Conservation (phyloP, 345 rosid genomes). For the Gossypium rotundifolium region DNA sequence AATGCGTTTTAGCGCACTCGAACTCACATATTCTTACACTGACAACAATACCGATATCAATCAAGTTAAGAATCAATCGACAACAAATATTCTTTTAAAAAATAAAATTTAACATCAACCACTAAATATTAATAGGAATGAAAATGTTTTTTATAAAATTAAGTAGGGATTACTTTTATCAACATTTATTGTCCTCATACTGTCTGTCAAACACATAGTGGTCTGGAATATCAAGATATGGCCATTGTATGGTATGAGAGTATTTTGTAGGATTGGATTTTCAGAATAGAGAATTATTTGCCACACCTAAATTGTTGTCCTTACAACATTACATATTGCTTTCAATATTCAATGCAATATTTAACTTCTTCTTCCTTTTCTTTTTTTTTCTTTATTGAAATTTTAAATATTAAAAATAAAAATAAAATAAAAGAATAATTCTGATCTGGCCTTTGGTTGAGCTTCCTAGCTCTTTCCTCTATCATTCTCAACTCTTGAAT, state of each 20-base stretch:
- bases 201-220: not conserved
- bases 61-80: too few relatives aligned
- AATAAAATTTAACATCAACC: too few relatives aligned
- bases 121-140: too few relatives aligned
- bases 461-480: not conserved
- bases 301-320: not conserved
- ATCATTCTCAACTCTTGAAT: conserved; percentile 2
- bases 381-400: not conserved
- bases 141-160: too few relatives aligned
- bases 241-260: not conserved
- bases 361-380: not conserved
- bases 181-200: not conserved
- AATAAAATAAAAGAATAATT: not conserved
- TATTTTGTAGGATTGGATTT: not conserved
- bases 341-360: not conserved
- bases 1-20: too few relatives aligned
- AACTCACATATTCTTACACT: rapidly evolving
- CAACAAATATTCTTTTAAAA: too few relatives aligned
- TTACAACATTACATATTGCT: not conserved
- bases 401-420: not conserved
- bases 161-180: not conserved
- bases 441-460: not conserved
- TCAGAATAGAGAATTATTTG: not conserved
- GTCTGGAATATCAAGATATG: not conserved
- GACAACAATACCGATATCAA: too few relatives aligned